These are phyloP conservation scores for Rheum nobile DNA, from an alignment of 148 eudicot species.

Conservation along the genomic window DNA sequence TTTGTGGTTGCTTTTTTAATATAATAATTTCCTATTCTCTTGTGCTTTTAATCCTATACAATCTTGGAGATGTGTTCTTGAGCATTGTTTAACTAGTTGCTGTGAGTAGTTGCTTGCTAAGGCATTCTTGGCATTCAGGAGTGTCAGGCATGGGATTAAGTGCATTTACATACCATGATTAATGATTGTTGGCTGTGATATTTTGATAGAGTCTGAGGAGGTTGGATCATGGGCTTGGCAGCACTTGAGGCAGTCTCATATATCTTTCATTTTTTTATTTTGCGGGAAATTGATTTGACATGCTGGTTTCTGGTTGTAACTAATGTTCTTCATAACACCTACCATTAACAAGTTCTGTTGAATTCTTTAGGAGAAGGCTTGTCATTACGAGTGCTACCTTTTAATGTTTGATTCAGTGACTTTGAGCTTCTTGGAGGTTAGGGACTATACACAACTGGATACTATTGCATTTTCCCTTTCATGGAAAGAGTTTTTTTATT, in stretches of 20 bases:
- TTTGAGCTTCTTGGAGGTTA: background rate
- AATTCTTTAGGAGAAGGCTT: background rate
- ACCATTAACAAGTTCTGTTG: background rate
- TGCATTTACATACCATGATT: background rate
- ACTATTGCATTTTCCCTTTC: background rate
- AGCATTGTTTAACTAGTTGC: background rate
- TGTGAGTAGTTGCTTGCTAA: background rate
- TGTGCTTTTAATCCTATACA: background rate
- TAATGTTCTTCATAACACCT: background rate
- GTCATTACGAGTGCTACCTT: background rate
- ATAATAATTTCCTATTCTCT: background rate
- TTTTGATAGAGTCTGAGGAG: background rate
- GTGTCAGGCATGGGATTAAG: background rate
- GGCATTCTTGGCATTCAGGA: background rate
- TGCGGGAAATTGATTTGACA: background rate
- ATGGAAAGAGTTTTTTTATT: background rate
- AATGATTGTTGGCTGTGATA: background rate
- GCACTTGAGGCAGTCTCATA: background rate
- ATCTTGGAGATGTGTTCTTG: background rate
- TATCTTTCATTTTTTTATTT: background rate
- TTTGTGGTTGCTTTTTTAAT: background rate
- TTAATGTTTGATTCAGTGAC: background rate
- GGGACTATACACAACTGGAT: slow-evolving; percentile 1
- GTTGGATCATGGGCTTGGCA: background rate
- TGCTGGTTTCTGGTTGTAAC: background rate